A percentile compares a stretch with the other conserved stretches of the same genome.
Conservation (phyloP, 2,329 filamentous ascomycete species). For the Stagonosporopsis vannaccii region DNA sequence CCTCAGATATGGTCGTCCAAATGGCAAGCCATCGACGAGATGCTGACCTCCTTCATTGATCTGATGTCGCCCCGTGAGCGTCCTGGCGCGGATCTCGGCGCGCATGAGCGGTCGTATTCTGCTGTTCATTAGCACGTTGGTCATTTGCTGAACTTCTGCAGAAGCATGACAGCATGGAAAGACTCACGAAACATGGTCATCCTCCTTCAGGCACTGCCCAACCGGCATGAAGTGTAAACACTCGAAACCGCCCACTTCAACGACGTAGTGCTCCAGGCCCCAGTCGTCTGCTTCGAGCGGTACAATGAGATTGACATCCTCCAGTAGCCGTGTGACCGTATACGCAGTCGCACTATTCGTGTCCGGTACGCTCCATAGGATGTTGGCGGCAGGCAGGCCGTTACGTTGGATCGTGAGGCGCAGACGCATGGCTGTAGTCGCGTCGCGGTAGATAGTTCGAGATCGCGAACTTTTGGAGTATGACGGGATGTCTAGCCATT, state of each 20-base stretch:
- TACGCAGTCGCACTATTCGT: slow-evolving; percentile 39
- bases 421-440: slow-evolving; percentile 43
- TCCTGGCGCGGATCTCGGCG: slow-evolving; percentile 75
- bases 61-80: slow-evolving; percentile 79
- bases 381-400: slow-evolving; percentile 46
- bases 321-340: slow-evolving; percentile 78
- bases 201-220: slow-evolving; percentile 74
- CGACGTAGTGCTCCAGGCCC: slow-evolving; percentile 89
- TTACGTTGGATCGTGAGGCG: slow-evolving; percentile 48
- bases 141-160: not conserved
- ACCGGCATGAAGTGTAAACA: slow-evolving; percentile 85
- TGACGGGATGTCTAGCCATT: slow-evolving; percentile 19
- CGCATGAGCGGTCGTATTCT: slow-evolving; percentile 81
- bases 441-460: slow-evolving; percentile 5
- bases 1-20: slow-evolving; percentile 75
- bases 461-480: slow-evolving; percentile 21
- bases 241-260: slow-evolving; percentile 81
- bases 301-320: slow-evolving; percentile 78
- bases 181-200: slow-evolving; percentile 81
- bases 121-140: slow-evolving; percentile 8
- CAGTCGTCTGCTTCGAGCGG: slow-evolving; percentile 83
- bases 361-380: slow-evolving; percentile 48
- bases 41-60: slow-evolving; percentile 81
- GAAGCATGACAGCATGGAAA: too few relatives aligned
- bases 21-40: slow-evolving; percentile 84